Conservation (phyloP, 441 rosid genomes). For the Macaranga tanarius region DNA sequence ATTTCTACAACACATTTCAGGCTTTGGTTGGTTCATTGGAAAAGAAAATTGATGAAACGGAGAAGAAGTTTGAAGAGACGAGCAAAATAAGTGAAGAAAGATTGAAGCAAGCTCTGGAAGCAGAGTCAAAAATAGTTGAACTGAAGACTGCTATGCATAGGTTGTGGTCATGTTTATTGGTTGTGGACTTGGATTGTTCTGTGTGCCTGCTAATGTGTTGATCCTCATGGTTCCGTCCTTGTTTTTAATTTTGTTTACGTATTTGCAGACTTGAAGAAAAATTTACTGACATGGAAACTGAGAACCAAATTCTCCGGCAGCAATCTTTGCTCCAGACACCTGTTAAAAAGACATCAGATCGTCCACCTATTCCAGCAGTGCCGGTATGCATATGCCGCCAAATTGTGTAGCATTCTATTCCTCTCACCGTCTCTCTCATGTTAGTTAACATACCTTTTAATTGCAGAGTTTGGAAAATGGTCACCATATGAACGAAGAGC, state of each 20-base stretch:
- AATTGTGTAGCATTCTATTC: constrained; percentile 11
- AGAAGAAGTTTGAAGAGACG: constrained; percentile 83
- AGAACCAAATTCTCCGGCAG: constrained; percentile 75
- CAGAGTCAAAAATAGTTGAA: constrained; percentile 79
- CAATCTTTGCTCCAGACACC: constrained; percentile 59
- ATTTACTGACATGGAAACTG: constrained; percentile 80
- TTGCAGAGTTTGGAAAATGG: constrained; percentile 89
- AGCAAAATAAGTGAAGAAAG: constrained; percentile 84
- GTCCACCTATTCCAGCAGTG: constrained; percentile 47
- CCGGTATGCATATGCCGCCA: constrained; percentile 42
- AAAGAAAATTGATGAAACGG: constrained; percentile 77
- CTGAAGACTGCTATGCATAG: constrained; percentile 89
- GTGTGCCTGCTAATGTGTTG: constrained; percentile 3
- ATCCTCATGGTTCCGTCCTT: not conserved
- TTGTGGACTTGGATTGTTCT: not conserved
- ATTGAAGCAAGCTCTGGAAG: constrained; percentile 86
- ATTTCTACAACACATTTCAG: constrained; percentile 40
- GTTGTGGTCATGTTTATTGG: constrained; percentile 35
- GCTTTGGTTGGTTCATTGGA: constrained; percentile 76
- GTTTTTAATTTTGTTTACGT: not conserved
- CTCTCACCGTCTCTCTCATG: constrained; percentile 18
- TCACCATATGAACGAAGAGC: constrained; percentile 56
- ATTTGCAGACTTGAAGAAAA: constrained; percentile 87
- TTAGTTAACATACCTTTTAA: constrained; percentile 4
- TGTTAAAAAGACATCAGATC: constrained; percentile 52